A percentile compares a stretch with the other conserved stretches of the same genome.
These are phyloP conservation scores for Ogataea zsoltii DNA, from an alignment of 805 yeast species.

Conservation along the genomic window DNA sequence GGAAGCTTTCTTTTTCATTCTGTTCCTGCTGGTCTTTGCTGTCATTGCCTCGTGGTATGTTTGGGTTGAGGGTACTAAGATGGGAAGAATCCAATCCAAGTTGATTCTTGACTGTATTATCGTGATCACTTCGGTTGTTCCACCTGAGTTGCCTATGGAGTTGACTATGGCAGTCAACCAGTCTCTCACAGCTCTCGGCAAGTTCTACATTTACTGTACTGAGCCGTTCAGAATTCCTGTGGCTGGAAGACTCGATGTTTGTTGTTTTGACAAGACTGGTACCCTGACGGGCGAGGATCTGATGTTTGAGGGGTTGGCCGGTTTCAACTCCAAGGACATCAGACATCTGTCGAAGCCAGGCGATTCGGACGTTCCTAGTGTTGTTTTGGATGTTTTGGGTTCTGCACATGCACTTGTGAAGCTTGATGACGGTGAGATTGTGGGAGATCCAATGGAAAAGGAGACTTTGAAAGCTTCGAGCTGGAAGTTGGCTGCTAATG, in stretches of 20 bases:
- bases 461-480: constrained; percentile 86
- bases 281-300: constrained; percentile 96
- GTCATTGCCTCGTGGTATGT: constrained; percentile 96
- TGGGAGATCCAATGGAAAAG: constrained; percentile 99
- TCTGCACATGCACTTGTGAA: constrained; percentile 95
- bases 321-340: constrained; percentile 55
- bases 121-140: constrained; percentile 95
- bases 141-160: constrained; percentile 99
- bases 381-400: constrained; percentile 75
- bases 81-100: constrained; percentile 95
- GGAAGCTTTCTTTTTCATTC: constrained; percentile 90
- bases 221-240: constrained; percentile 98
- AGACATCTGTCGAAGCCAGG: constrained; percentile 53
- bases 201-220: constrained; percentile 90
- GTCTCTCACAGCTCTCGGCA: constrained; percentile 83
- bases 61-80: constrained; percentile 94
- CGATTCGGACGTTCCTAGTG: constrained; percentile 60
- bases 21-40: constrained; percentile 88
- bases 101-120: constrained; percentile 92
- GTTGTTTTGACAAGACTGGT: constrained; percentile 98
- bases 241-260: constrained; percentile 97
- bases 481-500: constrained; percentile 72
- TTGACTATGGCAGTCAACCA: constrained; percentile 96
- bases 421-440: constrained; percentile 94
- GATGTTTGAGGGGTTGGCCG: constrained; percentile 95